Base-by-base conservation (phyloP, 1,139 yeast genomes). In the Geotrichum carabidarum region DNA sequence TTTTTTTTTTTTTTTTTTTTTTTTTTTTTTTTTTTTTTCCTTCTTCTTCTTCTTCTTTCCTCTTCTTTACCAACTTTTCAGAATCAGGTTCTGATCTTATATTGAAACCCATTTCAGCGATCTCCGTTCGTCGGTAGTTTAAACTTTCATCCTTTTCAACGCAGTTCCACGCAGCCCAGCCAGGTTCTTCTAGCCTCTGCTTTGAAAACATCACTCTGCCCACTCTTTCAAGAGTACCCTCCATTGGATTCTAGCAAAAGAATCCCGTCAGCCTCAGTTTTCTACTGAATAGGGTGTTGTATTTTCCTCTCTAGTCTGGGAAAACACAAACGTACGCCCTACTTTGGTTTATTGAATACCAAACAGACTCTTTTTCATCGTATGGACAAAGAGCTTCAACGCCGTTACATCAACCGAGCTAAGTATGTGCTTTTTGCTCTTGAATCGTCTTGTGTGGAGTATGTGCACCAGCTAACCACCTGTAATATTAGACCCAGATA, bases 381-480 rank as follows among this genome's bases (percentile, higher is more conserved):
- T 62, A 71, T 71, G 74, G 65, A 70, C 67, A 68, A 67, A 65
- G 72, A 70, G 68, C 66, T 67, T 56, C 67, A 68, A 57, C 64
- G 67, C 59, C 69, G 72, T 57, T 70, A 68, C 62, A 68, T 73
- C 58, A 72, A 74, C 63, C 74, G 74, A 44, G 68, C 73, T 44
- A 71, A 72, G 66, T 72, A 70, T 58, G 56, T 53, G 44, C 36
- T 38, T 30, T 61, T 55, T 36, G 43, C 27, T 14, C 9, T 45
- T 14, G 27, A 22, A 22, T 22, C n/a, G n/a, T 18, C 15, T 30
- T 7, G 4, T 12, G 14, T 18, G 37, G 27, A 27, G 11, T 14
- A 8, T 22, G 32, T 18, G 36, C 8, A 40, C 14, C 17, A 8
- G 14, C 41, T 40, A 46, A 34, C 51, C 31, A 27, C 44, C 30